Evolutionary conservation across 148 eudicot species (phyloP).

Genomic region (Chenopodium suecicum): DNA sequence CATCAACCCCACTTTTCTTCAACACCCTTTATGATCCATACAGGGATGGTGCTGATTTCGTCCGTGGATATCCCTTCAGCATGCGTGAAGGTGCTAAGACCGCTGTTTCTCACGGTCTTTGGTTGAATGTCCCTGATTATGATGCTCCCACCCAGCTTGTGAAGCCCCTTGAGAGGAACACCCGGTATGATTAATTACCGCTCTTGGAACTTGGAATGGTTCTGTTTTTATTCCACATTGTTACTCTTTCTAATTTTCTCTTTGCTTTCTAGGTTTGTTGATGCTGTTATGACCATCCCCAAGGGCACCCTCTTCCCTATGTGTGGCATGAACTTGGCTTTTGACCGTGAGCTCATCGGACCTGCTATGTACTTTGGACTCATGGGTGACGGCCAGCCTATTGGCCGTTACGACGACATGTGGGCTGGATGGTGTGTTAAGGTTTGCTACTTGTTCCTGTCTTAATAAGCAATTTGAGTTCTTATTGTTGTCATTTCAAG

Average conservation of each 20-base stretch:
- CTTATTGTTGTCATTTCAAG: background rate
- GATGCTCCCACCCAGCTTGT: constrained; percentile 96
- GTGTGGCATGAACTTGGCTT: constrained; percentile 85
- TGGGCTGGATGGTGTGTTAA: constrained; percentile 93
- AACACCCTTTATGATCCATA: constrained; percentile 85
- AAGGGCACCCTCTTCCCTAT: constrained; percentile 86
- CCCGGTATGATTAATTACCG: constrained; percentile 36
- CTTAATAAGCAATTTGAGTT: background rate
- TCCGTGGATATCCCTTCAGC: constrained; percentile 88
- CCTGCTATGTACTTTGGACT: constrained; percentile 93
- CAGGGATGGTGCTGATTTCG: constrained; percentile 77
- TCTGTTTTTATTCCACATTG: background rate
- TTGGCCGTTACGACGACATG: constrained; percentile 91
- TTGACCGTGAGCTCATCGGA: constrained; percentile 82
- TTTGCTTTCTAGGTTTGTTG: constrained; percentile 54
- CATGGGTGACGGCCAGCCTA: constrained; percentile 92
- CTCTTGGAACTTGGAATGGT: background rate
- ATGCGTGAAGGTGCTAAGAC: constrained; percentile 77
- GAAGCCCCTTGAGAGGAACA: constrained; percentile 87
- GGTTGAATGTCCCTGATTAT: constrained; percentile 83
- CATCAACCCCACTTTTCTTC: constrained; percentile 81
- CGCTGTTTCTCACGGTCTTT: constrained; percentile 85
- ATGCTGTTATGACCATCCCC: constrained; percentile 78
- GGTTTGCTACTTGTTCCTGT: constrained; percentile 36
- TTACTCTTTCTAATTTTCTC: background rate